These are phyloP conservation scores for Cystobasidiaceae sp. DNA, from an alignment of 1,284 basidiomycete genomes.

Conservation along the genomic window DNA sequence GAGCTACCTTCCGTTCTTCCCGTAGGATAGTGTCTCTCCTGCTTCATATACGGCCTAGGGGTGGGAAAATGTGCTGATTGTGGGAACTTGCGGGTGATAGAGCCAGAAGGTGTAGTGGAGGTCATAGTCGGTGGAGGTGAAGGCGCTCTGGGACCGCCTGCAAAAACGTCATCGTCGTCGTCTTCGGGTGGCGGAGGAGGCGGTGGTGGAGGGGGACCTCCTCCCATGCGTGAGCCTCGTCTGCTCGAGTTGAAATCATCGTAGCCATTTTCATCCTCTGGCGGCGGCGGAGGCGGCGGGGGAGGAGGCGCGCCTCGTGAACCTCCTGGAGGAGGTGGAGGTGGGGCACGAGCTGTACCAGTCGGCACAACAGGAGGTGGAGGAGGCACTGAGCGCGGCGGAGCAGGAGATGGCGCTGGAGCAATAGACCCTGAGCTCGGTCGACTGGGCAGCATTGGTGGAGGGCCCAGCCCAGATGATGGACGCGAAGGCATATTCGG, in stretches of 20 bases:
- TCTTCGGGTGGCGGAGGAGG: constrained; percentile 24
- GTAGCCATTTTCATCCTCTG: not conserved
- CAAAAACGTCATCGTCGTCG: constrained; percentile 6
- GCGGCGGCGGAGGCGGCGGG: not conserved
- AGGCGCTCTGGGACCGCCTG: constrained; percentile 2
- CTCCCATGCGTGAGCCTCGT: not conserved
- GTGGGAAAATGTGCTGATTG: constrained; percentile 26
- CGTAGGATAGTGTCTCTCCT: constrained; percentile 12
- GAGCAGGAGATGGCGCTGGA: not conserved
- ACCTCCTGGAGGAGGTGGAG: not conserved
- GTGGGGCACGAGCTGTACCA: not conserved
- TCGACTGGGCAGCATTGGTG: constrained; percentile 4
- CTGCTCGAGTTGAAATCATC: not conserved
- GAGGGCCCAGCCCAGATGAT: not conserved
- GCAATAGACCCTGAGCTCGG: constrained; percentile 10
- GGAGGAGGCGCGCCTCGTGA: constrained; percentile 4
- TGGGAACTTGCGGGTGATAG: constrained; percentile 17
- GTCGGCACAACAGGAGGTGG: constrained; percentile 3
- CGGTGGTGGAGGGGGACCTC: constrained; percentile 24
- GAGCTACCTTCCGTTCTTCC: constrained; percentile 16
- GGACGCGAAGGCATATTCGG: not conserved
- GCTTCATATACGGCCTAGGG: constrained; percentile 22
- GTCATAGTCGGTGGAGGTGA: constrained; percentile 27
- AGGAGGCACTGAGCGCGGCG: constrained; percentile 7
- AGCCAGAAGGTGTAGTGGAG: constrained; percentile 13